Base-by-base conservation (phyloP, 1,139 yeast genomes). In the Nadsonia commutata region DNA sequence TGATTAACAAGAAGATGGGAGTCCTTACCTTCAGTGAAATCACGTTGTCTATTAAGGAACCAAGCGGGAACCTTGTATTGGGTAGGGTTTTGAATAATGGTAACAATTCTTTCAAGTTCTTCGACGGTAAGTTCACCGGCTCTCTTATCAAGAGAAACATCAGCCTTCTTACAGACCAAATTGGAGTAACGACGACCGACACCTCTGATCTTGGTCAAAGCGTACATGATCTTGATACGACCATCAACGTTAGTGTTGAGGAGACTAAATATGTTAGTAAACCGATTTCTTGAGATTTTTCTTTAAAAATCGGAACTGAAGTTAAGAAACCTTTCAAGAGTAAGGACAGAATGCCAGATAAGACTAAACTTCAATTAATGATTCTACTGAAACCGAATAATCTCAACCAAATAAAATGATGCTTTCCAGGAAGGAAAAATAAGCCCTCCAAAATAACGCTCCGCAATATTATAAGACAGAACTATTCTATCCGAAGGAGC, bases 41-140 rank as follows among this genome's bases (percentile, higher is more conserved):
- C 98, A 69, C 84, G 84, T 78, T 90, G 98, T 82, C 98, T 83
- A 93, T 90, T 93, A 70, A 90, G 85, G 88, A 93, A 93, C 99
- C 99, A 90, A 61, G 94, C 79, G 75, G 99, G 99, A 69, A 90
- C 80, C 82, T 93, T 93, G 78, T 85, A 90, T 73, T 90, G 88
- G 67, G 94, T 78, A 72, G 99, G 99, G 93, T 84, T 85, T 80
- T 93, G 98, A 93, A 93, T 85, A 72, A 90, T 93, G 74, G 95
- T 90, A 70, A 90, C 97, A 67, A 90, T 77, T 78, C 98, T 85
- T 80, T 90, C 99, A 72, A 90, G 85, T 78, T 90, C 99, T 81
- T 90, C 99, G 72, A 90, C 98, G 71, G 98, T 88, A 71, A 90
- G 85, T 76, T 90, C 98, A 83, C 99, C 99, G 64, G 99, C 99